phyloP scores from a whole-genome alignment of 1,284 basidiomycete species.

The Golubevia pallescens region DNA sequence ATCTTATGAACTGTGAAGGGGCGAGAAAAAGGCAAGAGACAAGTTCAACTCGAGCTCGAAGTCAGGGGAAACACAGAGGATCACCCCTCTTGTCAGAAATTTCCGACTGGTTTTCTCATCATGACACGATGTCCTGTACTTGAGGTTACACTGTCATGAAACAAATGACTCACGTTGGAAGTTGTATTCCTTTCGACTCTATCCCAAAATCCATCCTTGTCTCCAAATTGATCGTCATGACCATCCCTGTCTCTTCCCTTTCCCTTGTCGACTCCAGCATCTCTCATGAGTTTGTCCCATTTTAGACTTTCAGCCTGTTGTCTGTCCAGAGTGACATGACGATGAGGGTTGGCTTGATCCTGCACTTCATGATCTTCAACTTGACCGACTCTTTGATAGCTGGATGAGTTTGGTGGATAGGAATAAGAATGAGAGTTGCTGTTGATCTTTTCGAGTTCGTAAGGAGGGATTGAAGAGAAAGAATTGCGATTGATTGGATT shows the following conservation, averaged over 20 bases:
- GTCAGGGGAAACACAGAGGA: no score
- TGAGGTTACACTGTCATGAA: no score
- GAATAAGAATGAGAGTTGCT: not conserved
- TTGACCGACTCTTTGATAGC: not conserved
- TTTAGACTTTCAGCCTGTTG: not conserved
- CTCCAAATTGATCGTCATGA: not conserved
- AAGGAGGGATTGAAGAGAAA: not conserved
- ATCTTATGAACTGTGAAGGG: no score
- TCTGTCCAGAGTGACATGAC: not conserved
- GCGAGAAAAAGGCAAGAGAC: no score
- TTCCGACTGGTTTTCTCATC: no score
- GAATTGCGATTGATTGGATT: no score
- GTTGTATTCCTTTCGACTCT: not conserved
- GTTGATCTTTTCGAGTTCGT: not conserved
- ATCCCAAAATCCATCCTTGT: not conserved
- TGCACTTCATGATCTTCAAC: not conserved
- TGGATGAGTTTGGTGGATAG: not conserved
- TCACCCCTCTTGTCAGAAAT: no score
- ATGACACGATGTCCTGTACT: no score
- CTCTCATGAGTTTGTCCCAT: not conserved
- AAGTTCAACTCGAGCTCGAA: no score
- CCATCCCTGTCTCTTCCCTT: not conserved
- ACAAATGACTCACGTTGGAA: not conserved
- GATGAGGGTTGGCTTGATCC: not conserved
- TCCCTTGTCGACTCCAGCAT: not conserved